Conservation (phyloP, 768 basidiomycete species). For the Suillus brevipes region DNA sequence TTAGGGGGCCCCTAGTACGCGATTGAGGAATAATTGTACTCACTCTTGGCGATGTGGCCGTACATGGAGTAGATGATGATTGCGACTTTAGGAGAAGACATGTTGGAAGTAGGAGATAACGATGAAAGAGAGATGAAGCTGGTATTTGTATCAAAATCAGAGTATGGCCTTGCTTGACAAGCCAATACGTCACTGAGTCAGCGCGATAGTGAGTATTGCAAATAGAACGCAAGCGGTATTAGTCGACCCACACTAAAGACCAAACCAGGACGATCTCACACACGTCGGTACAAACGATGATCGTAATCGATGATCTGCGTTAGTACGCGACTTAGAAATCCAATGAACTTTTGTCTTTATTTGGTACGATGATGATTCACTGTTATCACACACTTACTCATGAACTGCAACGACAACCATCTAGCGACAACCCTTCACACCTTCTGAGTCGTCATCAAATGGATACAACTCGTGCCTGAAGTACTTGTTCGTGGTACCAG, state of each 20-base stretch:
- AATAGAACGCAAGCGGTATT: slow-evolving; percentile 5
- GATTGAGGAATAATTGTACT: slow-evolving; percentile 21
- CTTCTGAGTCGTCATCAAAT: slow-evolving; percentile 3
- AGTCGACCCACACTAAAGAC: background rate
- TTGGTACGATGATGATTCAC: slow-evolving; percentile 13
- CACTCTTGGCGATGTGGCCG: slow-evolving; percentile 70
- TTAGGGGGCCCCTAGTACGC: slow-evolving; percentile 10
- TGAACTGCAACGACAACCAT: no score
- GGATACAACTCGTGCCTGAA: slow-evolving; percentile 1
- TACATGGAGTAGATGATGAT: slow-evolving; percentile 76
- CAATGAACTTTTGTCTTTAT: slow-evolving; percentile 12
- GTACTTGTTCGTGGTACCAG: slow-evolving; percentile 16
- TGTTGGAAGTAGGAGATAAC: slow-evolving; percentile 19
- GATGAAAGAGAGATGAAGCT: background rate
- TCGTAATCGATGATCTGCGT: background rate
- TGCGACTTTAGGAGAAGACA: slow-evolving; percentile 58
- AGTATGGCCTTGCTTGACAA: background rate
- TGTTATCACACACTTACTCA: no score
- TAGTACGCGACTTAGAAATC: slow-evolving; percentile 9
- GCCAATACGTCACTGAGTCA: slow-evolving; percentile 7
- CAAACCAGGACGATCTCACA: slow-evolving; percentile 10
- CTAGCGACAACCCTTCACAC: no score
- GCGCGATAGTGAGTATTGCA: background rate
- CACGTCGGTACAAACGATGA: background rate
- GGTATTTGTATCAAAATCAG: slow-evolving; percentile 16